Percentiles rank a stretch among this genome's conserved stretches.
phyloP scores from a whole-genome alignment of 306 rosid species.

The Sphenostylis stenocarpa region DNA sequence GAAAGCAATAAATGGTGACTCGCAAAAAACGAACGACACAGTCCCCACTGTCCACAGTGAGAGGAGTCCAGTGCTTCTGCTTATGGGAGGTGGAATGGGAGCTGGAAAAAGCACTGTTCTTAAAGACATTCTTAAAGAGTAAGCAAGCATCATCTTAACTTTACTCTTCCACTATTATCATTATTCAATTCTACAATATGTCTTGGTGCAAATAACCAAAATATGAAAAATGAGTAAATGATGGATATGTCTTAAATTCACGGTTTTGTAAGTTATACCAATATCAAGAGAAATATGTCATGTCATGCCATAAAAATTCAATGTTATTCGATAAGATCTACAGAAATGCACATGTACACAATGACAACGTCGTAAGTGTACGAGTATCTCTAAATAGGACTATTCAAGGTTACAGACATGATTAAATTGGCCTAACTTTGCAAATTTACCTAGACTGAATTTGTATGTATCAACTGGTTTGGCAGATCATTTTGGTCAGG shows the following conservation, averaged over 20 bases:
- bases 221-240: neutral
- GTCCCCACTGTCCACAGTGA: conserved; percentile 46
- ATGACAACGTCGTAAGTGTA: no score
- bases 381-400: no score
- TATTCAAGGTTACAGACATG: neutral
- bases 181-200: neutral
- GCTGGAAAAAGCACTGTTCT: conserved; percentile 98
- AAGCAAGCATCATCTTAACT: conserved; percentile 6
- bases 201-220: neutral
- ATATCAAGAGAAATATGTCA: neutral
- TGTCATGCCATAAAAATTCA: neutral
- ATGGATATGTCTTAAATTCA: neutral
- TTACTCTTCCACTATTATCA: neutral
- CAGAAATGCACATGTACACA: neutral
- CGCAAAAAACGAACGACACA: conserved; percentile 45
- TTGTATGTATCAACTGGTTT: conserved; percentile 10
- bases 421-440: neutral
- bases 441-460: neutral
- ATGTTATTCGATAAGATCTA: neutral
- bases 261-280: neutral
- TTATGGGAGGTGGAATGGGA: conserved; percentile 99
- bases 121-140: conserved; percentile 79
- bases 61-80: conserved; percentile 78
- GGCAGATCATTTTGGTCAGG: conserved; percentile 78
- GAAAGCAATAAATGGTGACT: conserved; percentile 55